Conservation (phyloP, 768 basidiomycete genomes). For the Russula foetens region DNA sequence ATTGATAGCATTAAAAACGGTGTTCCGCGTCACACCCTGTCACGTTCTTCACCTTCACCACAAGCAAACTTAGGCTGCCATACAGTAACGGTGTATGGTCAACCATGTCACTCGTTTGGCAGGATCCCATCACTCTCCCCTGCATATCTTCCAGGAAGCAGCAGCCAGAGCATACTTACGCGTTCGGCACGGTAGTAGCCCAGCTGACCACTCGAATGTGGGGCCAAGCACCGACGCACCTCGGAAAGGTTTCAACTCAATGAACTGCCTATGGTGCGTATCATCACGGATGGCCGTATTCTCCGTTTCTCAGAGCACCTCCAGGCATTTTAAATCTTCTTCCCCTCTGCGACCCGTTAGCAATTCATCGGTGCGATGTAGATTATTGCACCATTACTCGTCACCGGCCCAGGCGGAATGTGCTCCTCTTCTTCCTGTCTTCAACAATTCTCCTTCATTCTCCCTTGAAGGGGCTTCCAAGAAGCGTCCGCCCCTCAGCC, state of each 20-base stretch:
- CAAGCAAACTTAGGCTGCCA: not conserved
- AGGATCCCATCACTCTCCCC: conserved; percentile 20
- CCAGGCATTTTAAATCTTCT: not conserved
- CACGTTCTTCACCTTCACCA: not conserved
- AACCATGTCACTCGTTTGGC: conserved; percentile 30
- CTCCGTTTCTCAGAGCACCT: not conserved
- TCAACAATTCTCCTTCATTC: not conserved
- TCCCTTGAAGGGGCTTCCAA: not conserved
- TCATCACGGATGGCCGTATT: not conserved
- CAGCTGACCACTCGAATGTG: no score
- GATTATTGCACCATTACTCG: conserved; percentile 1
- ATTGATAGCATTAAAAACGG: conserved; percentile 3
- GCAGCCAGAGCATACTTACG: conserved; percentile 44
- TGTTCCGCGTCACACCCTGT: conserved; percentile 1
- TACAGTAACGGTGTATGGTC: conserved; percentile 38
- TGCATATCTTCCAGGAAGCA: conserved; percentile 38
- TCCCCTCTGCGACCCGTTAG: not conserved
- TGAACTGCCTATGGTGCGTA: not conserved
- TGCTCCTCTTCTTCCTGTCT: conserved; percentile 3
- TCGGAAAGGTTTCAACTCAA: not conserved
- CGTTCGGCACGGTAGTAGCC: not conserved
- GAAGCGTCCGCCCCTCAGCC: not conserved
- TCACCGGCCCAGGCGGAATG: not conserved
- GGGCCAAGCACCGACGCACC: not conserved
- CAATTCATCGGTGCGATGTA: not conserved